phyloP scores from a whole-genome alignment of 306 rosid species.

The Casuarina equisetifolia region DNA sequence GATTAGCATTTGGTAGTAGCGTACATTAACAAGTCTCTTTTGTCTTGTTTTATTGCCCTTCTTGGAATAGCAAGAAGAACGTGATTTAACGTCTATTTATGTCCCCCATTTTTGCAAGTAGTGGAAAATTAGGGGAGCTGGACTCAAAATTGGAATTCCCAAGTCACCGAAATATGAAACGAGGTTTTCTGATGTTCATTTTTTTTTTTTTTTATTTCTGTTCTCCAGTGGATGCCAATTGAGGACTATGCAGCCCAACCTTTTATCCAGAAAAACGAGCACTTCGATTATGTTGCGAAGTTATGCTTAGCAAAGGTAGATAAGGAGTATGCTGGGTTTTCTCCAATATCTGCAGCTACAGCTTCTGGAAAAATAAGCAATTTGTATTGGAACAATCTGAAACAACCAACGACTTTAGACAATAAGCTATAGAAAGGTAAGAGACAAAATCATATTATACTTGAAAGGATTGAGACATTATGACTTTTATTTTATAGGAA shows the following conservation, averaged over 20 bases:
- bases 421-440: slow-evolving; percentile 1
- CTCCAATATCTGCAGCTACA: slow-evolving; percentile 34
- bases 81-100: too few species aligned
- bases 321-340: slow-evolving; percentile 51
- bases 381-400: slow-evolving; percentile 49
- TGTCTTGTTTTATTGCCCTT: too few species aligned
- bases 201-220: not conserved
- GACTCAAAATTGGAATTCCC: not conserved
- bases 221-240: slow-evolving; percentile 77
- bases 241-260: slow-evolving; percentile 80
- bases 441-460: too few species aligned
- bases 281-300: slow-evolving; percentile 50
- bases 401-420: slow-evolving; percentile 25
- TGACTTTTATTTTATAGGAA: too few species aligned
- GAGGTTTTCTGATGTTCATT: not conserved
- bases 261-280: slow-evolving; percentile 38
- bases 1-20: too few species aligned
- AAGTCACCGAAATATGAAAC: not conserved
- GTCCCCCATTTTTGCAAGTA: not conserved
- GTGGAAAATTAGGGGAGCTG: not conserved
- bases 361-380: slow-evolving; percentile 35
- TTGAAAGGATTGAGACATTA: too few species aligned
- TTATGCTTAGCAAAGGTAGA: slow-evolving; percentile 50
- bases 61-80: too few species aligned
- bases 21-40: too few species aligned